A percentile compares a stretch with the other conserved stretches of the same genome.
Evolutionary conservation across 805 yeast genomes (phyloP).

Genomic region (Pichia sporocuriosa): DNA sequence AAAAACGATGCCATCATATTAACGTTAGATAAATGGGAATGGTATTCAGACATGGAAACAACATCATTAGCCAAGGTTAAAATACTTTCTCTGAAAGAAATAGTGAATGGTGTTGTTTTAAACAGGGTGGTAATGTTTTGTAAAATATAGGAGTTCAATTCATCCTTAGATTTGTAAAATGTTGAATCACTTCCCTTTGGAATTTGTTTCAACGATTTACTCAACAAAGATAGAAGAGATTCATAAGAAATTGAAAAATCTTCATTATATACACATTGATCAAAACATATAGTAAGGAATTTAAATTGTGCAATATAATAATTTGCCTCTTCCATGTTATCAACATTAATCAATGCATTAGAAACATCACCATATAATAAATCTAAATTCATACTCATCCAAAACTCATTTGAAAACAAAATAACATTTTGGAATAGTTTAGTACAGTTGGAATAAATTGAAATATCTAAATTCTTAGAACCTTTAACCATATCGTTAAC

Average conservation of each 20-base stretch:
- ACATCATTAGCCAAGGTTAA: constrained; percentile 12
- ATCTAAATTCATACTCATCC: constrained; percentile 21
- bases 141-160: constrained; percentile 29
- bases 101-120: constrained; percentile 10
- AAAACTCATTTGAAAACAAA: constrained; percentile 23
- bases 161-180: constrained; percentile 40
- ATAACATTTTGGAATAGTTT: constrained; percentile 16
- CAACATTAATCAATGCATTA: constrained; percentile 11
- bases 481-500: constrained; percentile 23
- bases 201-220: constrained; percentile 15
- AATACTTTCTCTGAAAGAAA: constrained; percentile 4
- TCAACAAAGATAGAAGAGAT: constrained; percentile 19
- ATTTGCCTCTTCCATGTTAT: constrained; percentile 17
- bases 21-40: constrained; percentile 18
- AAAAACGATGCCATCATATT: constrained; percentile 10
- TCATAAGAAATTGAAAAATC: constrained; percentile 16
- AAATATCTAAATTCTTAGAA: constrained; percentile 6
- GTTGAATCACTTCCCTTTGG: constrained; percentile 22
- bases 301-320: constrained; percentile 21
- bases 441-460: constrained; percentile 20
- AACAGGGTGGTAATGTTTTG: constrained; percentile 12
- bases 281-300: constrained; percentile 21
- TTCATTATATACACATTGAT: constrained; percentile 22
- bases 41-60: constrained; percentile 16
- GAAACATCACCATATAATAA: constrained; percentile 17